Evolutionary conservation across 345 rosid species (phyloP).

Genomic region (Hypericum androsaemum): DNA sequence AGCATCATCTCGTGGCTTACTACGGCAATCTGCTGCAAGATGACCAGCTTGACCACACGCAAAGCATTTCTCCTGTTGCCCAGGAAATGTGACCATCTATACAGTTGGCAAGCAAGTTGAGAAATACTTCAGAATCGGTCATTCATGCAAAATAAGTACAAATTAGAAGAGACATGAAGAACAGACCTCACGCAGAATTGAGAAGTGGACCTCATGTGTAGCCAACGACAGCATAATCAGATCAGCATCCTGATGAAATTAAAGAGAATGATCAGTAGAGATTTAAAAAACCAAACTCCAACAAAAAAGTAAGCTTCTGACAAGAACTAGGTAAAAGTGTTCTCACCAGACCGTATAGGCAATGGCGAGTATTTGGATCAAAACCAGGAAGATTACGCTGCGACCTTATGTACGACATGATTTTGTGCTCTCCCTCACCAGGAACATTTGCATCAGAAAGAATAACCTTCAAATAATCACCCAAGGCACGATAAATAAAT

Average conservation of each 20-base stretch:
- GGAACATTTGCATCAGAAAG: constrained; percentile 94
- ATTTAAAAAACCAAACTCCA: neutral
- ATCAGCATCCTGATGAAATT: constrained; percentile 88
- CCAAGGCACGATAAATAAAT: constrained; percentile 53
- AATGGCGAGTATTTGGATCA: constrained; percentile 87
- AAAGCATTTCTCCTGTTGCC: constrained; percentile 93
- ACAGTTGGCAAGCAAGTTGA: constrained; percentile 5
- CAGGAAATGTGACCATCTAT: constrained; percentile 78
- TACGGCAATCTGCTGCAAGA: constrained; percentile 88
- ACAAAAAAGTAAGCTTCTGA: neutral
- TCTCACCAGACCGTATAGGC: constrained; percentile 89
- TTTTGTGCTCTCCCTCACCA: constrained; percentile 99
- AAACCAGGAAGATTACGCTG: constrained; percentile 82
- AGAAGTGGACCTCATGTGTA: constrained; percentile 96
- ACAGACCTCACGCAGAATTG: constrained; percentile 89
- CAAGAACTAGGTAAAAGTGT: neutral
- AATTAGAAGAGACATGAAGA: constrained; percentile 9
- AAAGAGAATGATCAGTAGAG: constrained; percentile 3
- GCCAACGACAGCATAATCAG: constrained; percentile 94
- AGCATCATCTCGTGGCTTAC: constrained; percentile 37
- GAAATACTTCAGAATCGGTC: constrained; percentile 3
- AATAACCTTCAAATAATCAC: constrained; percentile 77
- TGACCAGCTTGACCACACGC: constrained; percentile 90
- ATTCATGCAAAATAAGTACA: constrained; percentile 1
- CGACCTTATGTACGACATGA: constrained; percentile 85